A percentile compares a stretch with the other conserved stretches of the same genome.
These are phyloP conservation scores for Collybia nuda DNA, from an alignment of 768 basidiomycete species.

Conservation along the genomic window DNA sequence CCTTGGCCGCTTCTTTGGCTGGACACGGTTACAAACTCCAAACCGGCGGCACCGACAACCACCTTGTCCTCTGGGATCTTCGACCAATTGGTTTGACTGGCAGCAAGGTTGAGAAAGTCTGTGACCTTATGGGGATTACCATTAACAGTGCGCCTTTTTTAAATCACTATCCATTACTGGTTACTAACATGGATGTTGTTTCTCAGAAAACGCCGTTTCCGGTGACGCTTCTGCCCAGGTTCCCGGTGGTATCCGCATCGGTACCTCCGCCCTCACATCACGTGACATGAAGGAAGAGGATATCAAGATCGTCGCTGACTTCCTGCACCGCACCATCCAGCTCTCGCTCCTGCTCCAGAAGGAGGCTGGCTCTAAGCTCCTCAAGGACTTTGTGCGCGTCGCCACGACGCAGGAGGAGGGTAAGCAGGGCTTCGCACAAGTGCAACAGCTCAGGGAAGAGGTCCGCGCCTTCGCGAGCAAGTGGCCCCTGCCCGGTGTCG, in stretches of 20 bases:
- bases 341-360: slow-evolving; percentile 87
- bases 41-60: slow-evolving; percentile 96
- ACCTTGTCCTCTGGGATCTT: slow-evolving; percentile 97
- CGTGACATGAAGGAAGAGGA: slow-evolving; percentile 90
- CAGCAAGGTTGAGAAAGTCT: slow-evolving; percentile 97
- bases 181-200: background rate
- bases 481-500: slow-evolving; percentile 94
- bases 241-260: slow-evolving; percentile 96
- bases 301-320: slow-evolving; percentile 82
- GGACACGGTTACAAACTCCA: slow-evolving; percentile 92
- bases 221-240: slow-evolving; percentile 95
- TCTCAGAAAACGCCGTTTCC: slow-evolving; percentile 89
- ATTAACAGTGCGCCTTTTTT: slow-evolving; percentile 95
- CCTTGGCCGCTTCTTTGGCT: slow-evolving; percentile 71
- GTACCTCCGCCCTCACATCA: slow-evolving; percentile 91
- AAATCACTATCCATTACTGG: slow-evolving; percentile 6
- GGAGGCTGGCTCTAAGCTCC: slow-evolving; percentile 90
- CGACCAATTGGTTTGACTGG: slow-evolving; percentile 96
- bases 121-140: slow-evolving; percentile 94
- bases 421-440: slow-evolving; percentile 67
- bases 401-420: slow-evolving; percentile 70
- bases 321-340: slow-evolving; percentile 94
- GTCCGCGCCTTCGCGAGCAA: slow-evolving; percentile 78
- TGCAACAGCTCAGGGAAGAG: slow-evolving; percentile 74
- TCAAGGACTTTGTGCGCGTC: slow-evolving; percentile 93